Base-by-base conservation (phyloP, 345 rosid species). In the Excoecaria agallocha region DNA sequence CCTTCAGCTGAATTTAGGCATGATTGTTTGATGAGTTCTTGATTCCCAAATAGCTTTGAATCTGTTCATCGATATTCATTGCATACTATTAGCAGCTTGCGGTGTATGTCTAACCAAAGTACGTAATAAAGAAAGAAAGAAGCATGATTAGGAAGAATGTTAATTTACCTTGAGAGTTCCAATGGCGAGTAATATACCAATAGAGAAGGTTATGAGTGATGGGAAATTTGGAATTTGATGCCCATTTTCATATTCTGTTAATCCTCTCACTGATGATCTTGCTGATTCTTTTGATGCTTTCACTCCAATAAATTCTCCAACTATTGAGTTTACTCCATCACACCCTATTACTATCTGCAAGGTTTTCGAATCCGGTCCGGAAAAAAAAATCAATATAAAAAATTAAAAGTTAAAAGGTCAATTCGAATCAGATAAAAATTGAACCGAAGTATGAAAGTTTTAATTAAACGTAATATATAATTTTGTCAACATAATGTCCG, bases 301-400 rank as follows among this genome's bases (percentile, higher is more conserved):
- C 37, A 43, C 16, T 22, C 69, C 69, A 1, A 66, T 2, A 20
- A 17, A 43, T 2, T 66, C 30, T 20, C 54, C 54, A 1, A 65
- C 54, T 43, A 43, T n/a, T 17, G 69, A 66, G 69, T 66, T 66
- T 1, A 39, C 52, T 43, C 69, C 69, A 66, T 66, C 69, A 20
- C 69, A 66, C 20, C 69, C 69, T 35, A 66, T 66, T 49, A 66
- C 24, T 3, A 66, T 19, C 69, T 66, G 43, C 13, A 13, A 30
- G 30, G 30, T 30, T 30, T 30, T 30, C 30, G 2, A 30, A 30
- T 30, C 30, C 30, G 30, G 30, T 30, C 30, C 30, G 30, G 2
- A 30, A 30, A 30, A 2, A 0, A 30, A 30, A 30, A 30, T 2
- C 30, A 30, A 30, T 30, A 30, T 30, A 30, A 30, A 30, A 2